Evolutionary conservation across 495 filamentous ascomycete genomes (phyloP).

Genomic region (Penicillium argentinense): DNA sequence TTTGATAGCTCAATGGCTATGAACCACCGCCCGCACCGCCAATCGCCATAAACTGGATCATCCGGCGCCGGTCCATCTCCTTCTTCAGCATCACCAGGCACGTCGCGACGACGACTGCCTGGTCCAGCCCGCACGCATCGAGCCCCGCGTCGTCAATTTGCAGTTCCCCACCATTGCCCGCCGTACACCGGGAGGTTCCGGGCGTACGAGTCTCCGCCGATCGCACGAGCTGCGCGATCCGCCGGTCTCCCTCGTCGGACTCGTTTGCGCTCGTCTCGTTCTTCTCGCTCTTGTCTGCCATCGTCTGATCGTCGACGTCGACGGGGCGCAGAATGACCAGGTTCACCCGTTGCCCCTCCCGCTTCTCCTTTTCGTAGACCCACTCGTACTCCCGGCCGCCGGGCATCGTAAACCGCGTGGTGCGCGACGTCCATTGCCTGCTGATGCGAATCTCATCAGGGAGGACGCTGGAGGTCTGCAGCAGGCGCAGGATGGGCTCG

Average conservation of each 20-base stretch:
- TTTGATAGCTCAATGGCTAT: not conserved
- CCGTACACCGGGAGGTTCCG: conserved; percentile 37
- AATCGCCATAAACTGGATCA: conserved; percentile 45
- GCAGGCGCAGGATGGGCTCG: conserved; percentile 25
- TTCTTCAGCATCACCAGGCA: conserved; percentile 58
- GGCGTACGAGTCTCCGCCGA: conserved; percentile 40
- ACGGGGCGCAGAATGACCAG: conserved; percentile 34
- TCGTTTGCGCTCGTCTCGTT: not conserved
- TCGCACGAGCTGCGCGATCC: conserved; percentile 47
- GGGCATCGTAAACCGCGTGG: conserved; percentile 34
- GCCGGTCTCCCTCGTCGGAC: not conserved
- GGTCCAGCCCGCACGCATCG: conserved; percentile 22
- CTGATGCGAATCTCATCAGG: conserved; percentile 10
- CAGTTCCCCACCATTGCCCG: conserved; percentile 55
- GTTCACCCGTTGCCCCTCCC: conserved; percentile 28
- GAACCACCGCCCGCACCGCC: conserved; percentile 20
- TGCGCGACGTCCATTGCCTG: conserved; percentile 36
- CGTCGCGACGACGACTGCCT: conserved; percentile 50
- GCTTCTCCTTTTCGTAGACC: conserved; percentile 42
- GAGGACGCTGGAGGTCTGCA: conserved; percentile 12
- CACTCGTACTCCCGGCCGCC: conserved; percentile 45
- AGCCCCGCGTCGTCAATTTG: conserved; percentile 37
- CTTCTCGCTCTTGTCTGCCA: not conserved
- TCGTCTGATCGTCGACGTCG: not conserved
- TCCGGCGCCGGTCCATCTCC: conserved; percentile 54